Evolutionary conservation across 208 protist genomes (phyloP).

Genomic region (Herpetomonas samuelpessoai): DNA sequence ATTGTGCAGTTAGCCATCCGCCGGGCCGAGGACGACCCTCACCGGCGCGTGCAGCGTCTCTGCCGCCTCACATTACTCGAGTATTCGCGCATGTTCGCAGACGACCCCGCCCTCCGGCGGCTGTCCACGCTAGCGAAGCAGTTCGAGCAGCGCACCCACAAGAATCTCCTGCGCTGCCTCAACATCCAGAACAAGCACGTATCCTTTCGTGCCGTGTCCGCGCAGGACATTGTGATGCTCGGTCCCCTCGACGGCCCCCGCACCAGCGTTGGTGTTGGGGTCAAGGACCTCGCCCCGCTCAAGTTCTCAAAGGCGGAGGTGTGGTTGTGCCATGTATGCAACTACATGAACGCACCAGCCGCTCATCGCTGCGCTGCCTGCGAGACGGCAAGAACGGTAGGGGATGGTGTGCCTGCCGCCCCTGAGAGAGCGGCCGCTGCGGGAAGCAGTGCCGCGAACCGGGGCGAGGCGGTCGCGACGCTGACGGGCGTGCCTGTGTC

Average conservation of each 20-base stretch:
- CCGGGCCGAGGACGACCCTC: conserved; percentile 43
- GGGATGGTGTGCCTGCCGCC: too few species aligned
- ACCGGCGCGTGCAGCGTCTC: conserved; percentile 56
- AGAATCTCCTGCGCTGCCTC: conserved; percentile 73
- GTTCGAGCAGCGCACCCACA: conserved; percentile 64
- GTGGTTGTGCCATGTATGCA: conserved; percentile 75
- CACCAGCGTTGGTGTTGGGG: not conserved
- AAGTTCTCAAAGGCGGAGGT: conserved; percentile 35
- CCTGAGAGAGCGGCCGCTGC: too few species aligned
- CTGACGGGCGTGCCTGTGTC: too few species aligned
- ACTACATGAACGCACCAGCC: conserved; percentile 59
- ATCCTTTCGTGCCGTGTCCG: conserved; percentile 45
- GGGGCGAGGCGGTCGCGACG: too few species aligned
- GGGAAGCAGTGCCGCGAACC: too few species aligned
- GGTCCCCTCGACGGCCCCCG: conserved; percentile 43
- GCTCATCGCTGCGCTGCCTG: conserved; percentile 57
- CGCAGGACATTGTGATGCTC: conserved; percentile 62
- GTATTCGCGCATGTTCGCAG: conserved; percentile 85
- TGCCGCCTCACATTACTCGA: conserved; percentile 77
- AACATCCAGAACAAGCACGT: conserved; percentile 72
- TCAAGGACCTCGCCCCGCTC: conserved; percentile 21
- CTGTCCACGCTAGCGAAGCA: conserved; percentile 44
- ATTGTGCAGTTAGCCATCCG: conserved; percentile 52
- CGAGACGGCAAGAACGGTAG: conserved; percentile 31
- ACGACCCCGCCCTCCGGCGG: conserved; percentile 52